Evolutionary conservation across 2,329 filamentous ascomycete species (phyloP).

Genomic region (Thielaviopsis populi): DNA sequence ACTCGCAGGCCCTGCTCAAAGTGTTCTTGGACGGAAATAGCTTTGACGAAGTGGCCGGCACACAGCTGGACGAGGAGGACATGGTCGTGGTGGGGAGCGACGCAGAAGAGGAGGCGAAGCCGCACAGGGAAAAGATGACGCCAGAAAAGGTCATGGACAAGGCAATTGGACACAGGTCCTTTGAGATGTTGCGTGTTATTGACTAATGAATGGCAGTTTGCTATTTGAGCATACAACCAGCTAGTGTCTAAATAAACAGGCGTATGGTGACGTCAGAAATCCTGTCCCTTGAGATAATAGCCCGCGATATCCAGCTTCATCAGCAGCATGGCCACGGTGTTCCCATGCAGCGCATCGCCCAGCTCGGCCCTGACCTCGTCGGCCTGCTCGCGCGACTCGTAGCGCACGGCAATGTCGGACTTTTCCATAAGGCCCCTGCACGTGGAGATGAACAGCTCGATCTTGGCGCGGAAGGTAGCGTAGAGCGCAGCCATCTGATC

Average conservation of each 20-base stretch:
- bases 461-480: slow-evolving; percentile 51
- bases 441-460: slow-evolving; percentile 58
- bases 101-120: slow-evolving; percentile 21
- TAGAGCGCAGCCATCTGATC: slow-evolving; percentile 37
- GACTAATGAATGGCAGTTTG: slow-evolving; percentile 28
- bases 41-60: slow-evolving; percentile 30
- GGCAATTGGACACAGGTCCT: slow-evolving; percentile 38
- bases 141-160: slow-evolving; percentile 32
- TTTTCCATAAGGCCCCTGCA: slow-evolving; percentile 54
- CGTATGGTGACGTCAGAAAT: background rate
- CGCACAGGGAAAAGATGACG: slow-evolving; percentile 22
- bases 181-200: slow-evolving; percentile 39
- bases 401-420: slow-evolving; percentile 32
- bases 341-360: slow-evolving; percentile 32
- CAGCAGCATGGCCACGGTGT: slow-evolving; percentile 53
- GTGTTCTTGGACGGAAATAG: slow-evolving; percentile 37
- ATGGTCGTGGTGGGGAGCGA: slow-evolving; percentile 19
- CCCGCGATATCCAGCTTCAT: slow-evolving; percentile 55
- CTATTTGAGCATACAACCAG: too few species aligned
- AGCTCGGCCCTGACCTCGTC: slow-evolving; percentile 25
- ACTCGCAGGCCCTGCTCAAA: slow-evolving; percentile 43
- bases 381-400: slow-evolving; percentile 22
- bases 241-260: too few species aligned
- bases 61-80: slow-evolving; percentile 20
- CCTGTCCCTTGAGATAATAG: slow-evolving; percentile 36